These are phyloP conservation scores for Vigna mungo DNA, from an alignment of 306 rosid genomes.

Conservation along the genomic window DNA sequence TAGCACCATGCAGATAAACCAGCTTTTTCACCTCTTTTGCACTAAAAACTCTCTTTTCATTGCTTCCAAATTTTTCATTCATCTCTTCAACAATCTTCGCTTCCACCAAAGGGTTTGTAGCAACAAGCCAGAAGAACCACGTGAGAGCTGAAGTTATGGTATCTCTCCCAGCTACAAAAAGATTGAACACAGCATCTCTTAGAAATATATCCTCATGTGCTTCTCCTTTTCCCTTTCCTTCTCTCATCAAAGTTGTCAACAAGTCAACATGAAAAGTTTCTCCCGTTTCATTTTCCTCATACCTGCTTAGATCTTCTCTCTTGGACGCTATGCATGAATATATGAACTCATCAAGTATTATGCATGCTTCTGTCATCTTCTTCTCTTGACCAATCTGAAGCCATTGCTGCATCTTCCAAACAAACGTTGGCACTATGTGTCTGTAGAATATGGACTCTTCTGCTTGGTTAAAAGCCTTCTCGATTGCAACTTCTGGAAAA, in stretches of 20 bases:
- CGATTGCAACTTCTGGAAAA: slow-evolving; percentile 39
- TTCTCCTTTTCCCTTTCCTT: slow-evolving; percentile 2
- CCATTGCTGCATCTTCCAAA: slow-evolving; percentile 57
- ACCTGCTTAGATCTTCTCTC: slow-evolving; percentile 11
- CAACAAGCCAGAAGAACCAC: slow-evolving; percentile 59
- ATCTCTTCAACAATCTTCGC: slow-evolving; percentile 58
- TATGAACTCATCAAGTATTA: slow-evolving; percentile 47
- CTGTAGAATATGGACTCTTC: slow-evolving; percentile 48
- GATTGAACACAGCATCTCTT: slow-evolving; percentile 49
- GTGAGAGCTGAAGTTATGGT: slow-evolving; percentile 56
- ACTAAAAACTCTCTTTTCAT: background rate
- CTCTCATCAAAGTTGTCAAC: slow-evolving; percentile 34
- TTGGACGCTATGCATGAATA: slow-evolving; percentile 38
- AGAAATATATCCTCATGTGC: slow-evolving; percentile 49
- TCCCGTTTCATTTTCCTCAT: background rate
- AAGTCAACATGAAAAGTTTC: slow-evolving; percentile 7
- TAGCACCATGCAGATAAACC: slow-evolving; percentile 64
- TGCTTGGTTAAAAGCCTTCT: slow-evolving; percentile 48
- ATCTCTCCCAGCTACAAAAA: slow-evolving; percentile 55
- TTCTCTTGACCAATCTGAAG: slow-evolving; percentile 56
- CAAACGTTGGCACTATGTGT: slow-evolving; percentile 18
- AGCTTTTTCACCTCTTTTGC: slow-evolving; percentile 43
- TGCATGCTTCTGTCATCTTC: slow-evolving; percentile 39
- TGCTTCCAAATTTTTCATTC: background rate
- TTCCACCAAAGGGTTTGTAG: slow-evolving; percentile 56